These are phyloP conservation scores for Huntiella moniliformis DNA, from an alignment of 2,329 filamentous ascomycete genomes.

Conservation along the genomic window DNA sequence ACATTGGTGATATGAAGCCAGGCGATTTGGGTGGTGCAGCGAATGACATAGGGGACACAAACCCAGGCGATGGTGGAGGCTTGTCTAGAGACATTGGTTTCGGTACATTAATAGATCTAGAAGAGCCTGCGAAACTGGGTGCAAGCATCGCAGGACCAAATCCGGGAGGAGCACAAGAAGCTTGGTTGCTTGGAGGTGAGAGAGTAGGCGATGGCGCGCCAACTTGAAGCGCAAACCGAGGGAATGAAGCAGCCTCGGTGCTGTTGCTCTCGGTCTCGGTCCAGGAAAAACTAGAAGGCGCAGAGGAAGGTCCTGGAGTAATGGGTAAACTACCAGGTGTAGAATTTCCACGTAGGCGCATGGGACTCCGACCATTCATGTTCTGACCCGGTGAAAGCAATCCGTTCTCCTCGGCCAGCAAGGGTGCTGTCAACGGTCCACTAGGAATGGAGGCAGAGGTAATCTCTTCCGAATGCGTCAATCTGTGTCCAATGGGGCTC, in stretches of 20 bases:
- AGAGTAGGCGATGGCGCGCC: background rate
- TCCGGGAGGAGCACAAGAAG: background rate
- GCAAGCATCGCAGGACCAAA: background rate
- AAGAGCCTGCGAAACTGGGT: background rate
- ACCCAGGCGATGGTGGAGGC: background rate
- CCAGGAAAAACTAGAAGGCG: conserved; percentile 45
- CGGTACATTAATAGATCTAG: background rate
- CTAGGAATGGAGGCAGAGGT: conserved; percentile 29
- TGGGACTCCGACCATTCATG: conserved; percentile 21
- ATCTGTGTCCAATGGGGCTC: conserved; percentile 40
- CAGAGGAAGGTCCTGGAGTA: conserved; percentile 46
- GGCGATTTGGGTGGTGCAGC: background rate
- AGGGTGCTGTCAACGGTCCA: conserved; percentile 41
- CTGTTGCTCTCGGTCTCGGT: conserved; percentile 27
- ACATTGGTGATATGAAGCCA: too few relatives aligned
- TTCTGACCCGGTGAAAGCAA: conserved; percentile 6
- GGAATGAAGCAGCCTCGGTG: conserved; percentile 21
- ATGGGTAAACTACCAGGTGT: conserved; percentile 31
- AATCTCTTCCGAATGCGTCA: conserved; percentile 40
- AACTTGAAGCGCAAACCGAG: conserved; percentile 22
- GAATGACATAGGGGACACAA: background rate
- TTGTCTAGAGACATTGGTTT: background rate
- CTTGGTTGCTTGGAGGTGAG: background rate
- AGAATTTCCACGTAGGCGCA: conserved; percentile 33
- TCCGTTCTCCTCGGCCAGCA: conserved; percentile 35